Conservation (phyloP, 768 basidiomycete species). For the Xerocomellus amylosporus region DNA sequence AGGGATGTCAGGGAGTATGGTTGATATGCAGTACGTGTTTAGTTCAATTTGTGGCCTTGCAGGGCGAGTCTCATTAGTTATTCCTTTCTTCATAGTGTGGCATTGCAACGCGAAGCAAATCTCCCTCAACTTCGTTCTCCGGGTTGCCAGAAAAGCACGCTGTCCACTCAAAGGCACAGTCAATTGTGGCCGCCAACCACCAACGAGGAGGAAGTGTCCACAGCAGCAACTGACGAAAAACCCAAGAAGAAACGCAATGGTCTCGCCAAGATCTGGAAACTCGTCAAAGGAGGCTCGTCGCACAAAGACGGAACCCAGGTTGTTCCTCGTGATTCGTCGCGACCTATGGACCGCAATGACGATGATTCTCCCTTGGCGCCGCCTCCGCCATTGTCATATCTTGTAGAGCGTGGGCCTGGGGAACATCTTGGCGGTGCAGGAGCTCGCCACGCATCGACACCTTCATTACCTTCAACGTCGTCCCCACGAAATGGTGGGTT, state of each 20-base stretch:
- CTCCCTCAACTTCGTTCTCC: constrained; percentile 31
- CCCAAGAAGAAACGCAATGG: constrained; percentile 78
- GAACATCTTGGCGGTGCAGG: constrained; percentile 42
- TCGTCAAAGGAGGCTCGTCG: constrained; percentile 58
- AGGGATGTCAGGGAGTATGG: constrained; percentile 82
- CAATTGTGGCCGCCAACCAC: constrained; percentile 50
- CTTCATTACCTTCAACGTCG: constrained; percentile 59
- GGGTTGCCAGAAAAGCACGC: constrained; percentile 34
- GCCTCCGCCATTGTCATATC: constrained; percentile 87
- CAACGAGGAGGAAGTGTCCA: constrained; percentile 29
- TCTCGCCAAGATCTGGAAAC: constrained; percentile 77
- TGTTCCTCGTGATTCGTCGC: constrained; percentile 34
- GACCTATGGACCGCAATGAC: constrained; percentile 44
- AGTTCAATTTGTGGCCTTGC: constrained; percentile 1
- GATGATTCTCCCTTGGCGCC: constrained; percentile 81
- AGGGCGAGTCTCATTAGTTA: constrained; percentile 5
- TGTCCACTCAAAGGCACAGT: constrained; percentile 43
- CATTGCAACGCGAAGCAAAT: constrained; percentile 65
- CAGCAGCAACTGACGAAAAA: constrained; percentile 39
- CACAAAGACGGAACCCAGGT: constrained; percentile 37
- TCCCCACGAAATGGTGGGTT: constrained; percentile 54
- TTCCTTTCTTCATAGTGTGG: constrained; percentile 50
- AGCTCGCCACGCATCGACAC: constrained; percentile 64
- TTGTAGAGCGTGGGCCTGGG: constrained; percentile 61
- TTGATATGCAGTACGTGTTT: constrained; percentile 84